Percentiles rank a stretch among this genome's conserved stretches.
Evolutionary conservation across 768 basidiomycete genomes (phyloP).

Genomic region (Amanita muscaria): DNA sequence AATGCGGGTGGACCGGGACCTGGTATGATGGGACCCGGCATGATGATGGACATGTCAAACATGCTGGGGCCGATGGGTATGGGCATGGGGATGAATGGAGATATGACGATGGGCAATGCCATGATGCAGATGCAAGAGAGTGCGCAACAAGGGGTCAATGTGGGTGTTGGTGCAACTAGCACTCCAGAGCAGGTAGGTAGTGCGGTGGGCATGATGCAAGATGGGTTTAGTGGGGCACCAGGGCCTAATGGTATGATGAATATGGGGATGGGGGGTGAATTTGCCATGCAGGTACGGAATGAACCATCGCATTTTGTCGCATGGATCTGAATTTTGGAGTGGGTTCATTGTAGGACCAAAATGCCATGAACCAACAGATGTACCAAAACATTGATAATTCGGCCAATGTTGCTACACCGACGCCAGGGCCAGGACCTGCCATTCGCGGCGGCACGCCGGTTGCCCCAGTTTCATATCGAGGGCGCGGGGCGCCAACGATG

Average conservation of each 20-base stretch:
- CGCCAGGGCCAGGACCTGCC: constrained; percentile 19
- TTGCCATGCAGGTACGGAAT: constrained; percentile 60
- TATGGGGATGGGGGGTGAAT: constrained; percentile 66
- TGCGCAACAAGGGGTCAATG: constrained; percentile 26
- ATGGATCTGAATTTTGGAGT: not conserved
- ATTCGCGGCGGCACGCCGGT: constrained; percentile 28
- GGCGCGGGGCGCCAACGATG: constrained; percentile 28
- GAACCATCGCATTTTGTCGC: not conserved
- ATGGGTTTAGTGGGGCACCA: constrained; percentile 32
- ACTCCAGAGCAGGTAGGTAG: constrained; percentile 33
- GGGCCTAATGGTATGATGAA: constrained; percentile 51
- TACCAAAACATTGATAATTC: constrained; percentile 55
- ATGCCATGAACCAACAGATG: constrained; percentile 56
- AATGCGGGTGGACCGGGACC: constrained; percentile 22
- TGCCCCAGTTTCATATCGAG: constrained; percentile 28
- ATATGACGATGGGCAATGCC: constrained; percentile 52
- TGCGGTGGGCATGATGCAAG: constrained; percentile 39
- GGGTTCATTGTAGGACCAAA: constrained; percentile 46
- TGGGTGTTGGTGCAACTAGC: constrained; percentile 29
- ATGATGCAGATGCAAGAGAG: constrained; percentile 51
- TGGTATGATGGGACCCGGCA: constrained; percentile 53
- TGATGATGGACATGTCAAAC: constrained; percentile 77
- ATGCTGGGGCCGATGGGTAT: constrained; percentile 57
- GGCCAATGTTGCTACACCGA: constrained; percentile 37
- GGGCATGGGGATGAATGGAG: constrained; percentile 58